Base-by-base conservation (phyloP, 495 filamentous ascomycete genomes). In the Penicillium canariense region DNA sequence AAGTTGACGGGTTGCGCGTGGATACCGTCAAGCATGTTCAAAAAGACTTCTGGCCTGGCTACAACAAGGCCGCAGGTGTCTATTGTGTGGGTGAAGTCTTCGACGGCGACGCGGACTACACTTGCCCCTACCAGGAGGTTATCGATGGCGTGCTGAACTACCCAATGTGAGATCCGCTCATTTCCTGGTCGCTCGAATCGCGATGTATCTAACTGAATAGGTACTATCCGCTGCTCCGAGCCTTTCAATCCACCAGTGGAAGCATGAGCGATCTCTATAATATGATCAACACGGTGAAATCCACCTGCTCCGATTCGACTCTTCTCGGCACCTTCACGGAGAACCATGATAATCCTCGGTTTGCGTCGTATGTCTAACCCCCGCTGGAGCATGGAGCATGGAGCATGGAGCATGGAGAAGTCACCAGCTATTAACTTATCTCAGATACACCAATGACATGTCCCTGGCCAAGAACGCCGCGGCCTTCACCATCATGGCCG, bases 311-410 rank as follows among this genome's bases (percentile, higher is more conserved):
- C 8, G 87, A 90, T 55, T 75, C 80, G 1, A 85, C 81, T 6
- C 72, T 90, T 0, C 76, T 89, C 5, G 88, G 88, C 28, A 85
- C 77, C 4, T 95, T 95, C 69, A 53, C 85, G 12, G 89, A 93
- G 59, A 95, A 95, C 61, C 90, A 95, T 60, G 89, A 95, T 66
- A 78, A 84, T 17, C 71, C 80, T 2, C 81, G 88, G 3, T 90
- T 89, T 66, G 70, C 86, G 5, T 84, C 76, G 69, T 75, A 65
- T 50, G 68, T 57, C 12, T 5, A 4, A 15, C 30, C 20, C n/a
- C n/a, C n/a, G n/a, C n/a, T n/a, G n/a, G n/a, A n/a, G n/a, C 4
- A 25, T 25, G 2, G 22, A 4, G 8, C 3, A 15, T 20, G 7
- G 4, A n/a, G 12, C 4, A 25, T 25, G 2, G 22, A 4, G 8